phyloP scores from a whole-genome alignment of 257 asterid genomes.

The Anisodus acutangulus region DNA sequence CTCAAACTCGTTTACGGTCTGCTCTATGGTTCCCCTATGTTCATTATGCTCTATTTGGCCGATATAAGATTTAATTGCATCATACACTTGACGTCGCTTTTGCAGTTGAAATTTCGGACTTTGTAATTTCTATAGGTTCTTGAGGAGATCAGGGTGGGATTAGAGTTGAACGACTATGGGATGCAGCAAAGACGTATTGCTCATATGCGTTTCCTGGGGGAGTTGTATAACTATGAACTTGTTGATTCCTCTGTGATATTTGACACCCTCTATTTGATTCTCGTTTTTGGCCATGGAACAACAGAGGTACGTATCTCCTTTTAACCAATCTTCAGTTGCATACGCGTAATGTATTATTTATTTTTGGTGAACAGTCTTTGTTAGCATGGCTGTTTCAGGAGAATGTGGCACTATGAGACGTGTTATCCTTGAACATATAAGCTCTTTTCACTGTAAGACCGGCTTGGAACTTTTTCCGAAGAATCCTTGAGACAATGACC shows the following conservation, averaged over 20 bases:
- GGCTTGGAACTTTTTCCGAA: too few species aligned
- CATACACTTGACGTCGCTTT: background rate
- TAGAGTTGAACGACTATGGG: slow-evolving; percentile 92
- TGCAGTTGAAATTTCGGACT: background rate
- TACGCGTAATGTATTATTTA: background rate
- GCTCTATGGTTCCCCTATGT: slow-evolving; percentile 15
- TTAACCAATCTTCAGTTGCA: slow-evolving; percentile 23
- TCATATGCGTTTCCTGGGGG: slow-evolving; percentile 93
- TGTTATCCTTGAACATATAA: background rate
- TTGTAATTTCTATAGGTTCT: slow-evolving; percentile 61
- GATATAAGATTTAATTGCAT: slow-evolving; percentile 29
- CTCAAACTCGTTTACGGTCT: background rate
- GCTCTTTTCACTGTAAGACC: too few species aligned
- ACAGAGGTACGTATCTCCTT: slow-evolving; percentile 65
- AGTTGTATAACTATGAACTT: slow-evolving; percentile 92
- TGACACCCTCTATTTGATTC: slow-evolving; percentile 83
- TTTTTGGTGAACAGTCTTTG: background rate
- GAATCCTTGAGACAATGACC: too few species aligned
- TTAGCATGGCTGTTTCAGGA: slow-evolving; percentile 15
- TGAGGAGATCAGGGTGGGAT: slow-evolving; percentile 90
- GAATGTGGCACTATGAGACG: background rate
- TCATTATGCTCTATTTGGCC: slow-evolving; percentile 31
- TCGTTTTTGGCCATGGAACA: slow-evolving; percentile 87
- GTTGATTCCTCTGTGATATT: slow-evolving; percentile 96
- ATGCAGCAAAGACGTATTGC: slow-evolving; percentile 95